Evolutionary conservation across 441 rosid genomes (phyloP).

Genomic region (Capsella rubella): DNA sequence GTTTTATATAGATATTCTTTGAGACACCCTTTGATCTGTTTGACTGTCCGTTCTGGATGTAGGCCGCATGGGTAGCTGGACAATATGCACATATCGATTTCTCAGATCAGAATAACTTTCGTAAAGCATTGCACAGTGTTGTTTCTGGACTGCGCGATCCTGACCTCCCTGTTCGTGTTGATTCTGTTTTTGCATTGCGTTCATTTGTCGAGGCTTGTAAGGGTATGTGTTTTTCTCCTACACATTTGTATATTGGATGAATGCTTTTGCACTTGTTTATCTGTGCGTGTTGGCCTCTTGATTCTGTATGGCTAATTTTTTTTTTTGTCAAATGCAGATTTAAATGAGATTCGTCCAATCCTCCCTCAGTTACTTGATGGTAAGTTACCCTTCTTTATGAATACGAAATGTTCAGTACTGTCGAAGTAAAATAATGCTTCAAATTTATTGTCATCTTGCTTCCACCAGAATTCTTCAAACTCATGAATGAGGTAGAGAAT

Average conservation of each 20-base stretch:
- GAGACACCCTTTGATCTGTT: slow-evolving; percentile 15
- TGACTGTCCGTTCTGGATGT: slow-evolving; percentile 25
- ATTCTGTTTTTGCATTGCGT: slow-evolving; percentile 96
- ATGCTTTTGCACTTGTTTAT: slow-evolving; percentile 6
- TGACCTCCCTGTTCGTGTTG: slow-evolving; percentile 99
- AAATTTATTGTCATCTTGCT: slow-evolving; percentile 28
- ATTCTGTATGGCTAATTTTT: slow-evolving; percentile 13
- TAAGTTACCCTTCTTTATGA: slow-evolving; percentile 42
- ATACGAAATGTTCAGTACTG: slow-evolving; percentile 18
- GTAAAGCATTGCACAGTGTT: slow-evolving; percentile 84
- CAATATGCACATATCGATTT: slow-evolving; percentile 90
- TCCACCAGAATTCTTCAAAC: slow-evolving; percentile 88
- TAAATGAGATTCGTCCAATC: slow-evolving; percentile 95
- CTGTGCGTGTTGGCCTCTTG: slow-evolving; percentile 3
- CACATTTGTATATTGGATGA: slow-evolving; percentile 22
- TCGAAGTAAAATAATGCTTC: slow-evolving; percentile 14
- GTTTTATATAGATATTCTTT: slow-evolving; percentile 1
- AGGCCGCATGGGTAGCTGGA: slow-evolving; percentile 99
- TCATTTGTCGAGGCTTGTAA: slow-evolving; percentile 96
- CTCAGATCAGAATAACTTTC: slow-evolving; percentile 84
- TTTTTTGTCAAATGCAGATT: slow-evolving; percentile 60
- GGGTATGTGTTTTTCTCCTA: slow-evolving; percentile 54
- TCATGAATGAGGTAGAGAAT: slow-evolving; percentile 99
- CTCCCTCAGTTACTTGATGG: slow-evolving; percentile 98
- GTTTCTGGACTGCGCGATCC: slow-evolving; percentile 94